These are phyloP conservation scores for Narthecium ossifragum DNA, from an alignment of 106 monocot species.

Conservation along the genomic window DNA sequence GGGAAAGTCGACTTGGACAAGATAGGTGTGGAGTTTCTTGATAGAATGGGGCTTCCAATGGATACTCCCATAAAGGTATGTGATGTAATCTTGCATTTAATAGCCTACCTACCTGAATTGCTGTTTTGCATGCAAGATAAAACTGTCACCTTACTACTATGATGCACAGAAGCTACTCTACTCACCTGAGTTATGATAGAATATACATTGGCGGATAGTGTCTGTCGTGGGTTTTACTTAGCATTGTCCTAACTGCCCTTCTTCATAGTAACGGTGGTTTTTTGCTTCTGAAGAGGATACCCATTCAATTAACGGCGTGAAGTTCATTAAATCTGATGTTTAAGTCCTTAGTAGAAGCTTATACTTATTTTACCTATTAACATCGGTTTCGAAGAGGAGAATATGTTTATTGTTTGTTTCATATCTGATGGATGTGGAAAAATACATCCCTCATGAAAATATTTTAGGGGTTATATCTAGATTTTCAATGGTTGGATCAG, in stretches of 20 bases:
- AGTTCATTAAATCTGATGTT: no score
- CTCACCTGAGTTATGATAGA: background rate
- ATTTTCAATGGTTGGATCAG: no score
- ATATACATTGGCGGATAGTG: background rate
- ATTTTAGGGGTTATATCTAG: no score
- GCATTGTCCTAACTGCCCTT: background rate
- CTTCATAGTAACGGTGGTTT: background rate
- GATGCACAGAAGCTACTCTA: background rate
- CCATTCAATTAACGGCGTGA: no score
- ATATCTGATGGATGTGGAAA: no score
- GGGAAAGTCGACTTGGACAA: background rate
- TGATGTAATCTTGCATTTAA: background rate
- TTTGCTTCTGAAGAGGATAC: no score
- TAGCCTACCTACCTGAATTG: background rate
- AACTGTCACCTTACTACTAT: background rate
- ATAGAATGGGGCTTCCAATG: slow-evolving; percentile 27
- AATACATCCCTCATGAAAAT: no score
- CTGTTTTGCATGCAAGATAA: background rate
- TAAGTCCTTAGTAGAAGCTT: no score
- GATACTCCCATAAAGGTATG: slow-evolving; percentile 55
- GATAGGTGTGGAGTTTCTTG: slow-evolving; percentile 32
- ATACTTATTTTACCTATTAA: no score
- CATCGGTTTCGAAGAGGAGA: no score
- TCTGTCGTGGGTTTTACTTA: background rate
- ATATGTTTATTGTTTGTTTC: no score